Conservation (phyloP, 345 rosid species). For the Eucalyptus sp. region DNA sequence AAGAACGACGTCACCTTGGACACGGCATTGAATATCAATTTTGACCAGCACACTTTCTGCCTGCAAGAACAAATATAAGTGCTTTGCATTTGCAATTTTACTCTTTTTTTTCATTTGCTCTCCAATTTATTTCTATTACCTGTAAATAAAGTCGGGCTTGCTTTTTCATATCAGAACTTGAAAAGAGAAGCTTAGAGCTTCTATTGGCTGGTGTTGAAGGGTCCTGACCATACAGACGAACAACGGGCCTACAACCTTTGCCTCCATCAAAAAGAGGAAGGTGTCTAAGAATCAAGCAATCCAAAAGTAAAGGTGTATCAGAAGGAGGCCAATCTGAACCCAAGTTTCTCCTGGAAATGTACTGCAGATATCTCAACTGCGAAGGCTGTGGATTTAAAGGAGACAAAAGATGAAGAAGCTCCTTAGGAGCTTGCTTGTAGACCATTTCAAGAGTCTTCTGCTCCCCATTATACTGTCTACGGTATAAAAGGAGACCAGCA, state of each 20-base stretch:
- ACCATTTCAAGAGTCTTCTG: slow-evolving; percentile 98
- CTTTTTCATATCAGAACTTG: slow-evolving; percentile 55
- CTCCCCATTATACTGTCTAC: slow-evolving; percentile 85
- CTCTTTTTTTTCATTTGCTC: background rate
- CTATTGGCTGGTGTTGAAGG: slow-evolving; percentile 58
- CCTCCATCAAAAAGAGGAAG: slow-evolving; percentile 70
- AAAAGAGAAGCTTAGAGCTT: slow-evolving; percentile 79
- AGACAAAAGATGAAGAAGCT: slow-evolving; percentile 72
- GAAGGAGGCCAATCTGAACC: slow-evolving; percentile 96
- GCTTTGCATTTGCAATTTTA: background rate
- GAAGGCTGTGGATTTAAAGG: slow-evolving; percentile 91
- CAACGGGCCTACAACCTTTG: slow-evolving; percentile 76
- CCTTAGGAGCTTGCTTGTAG: slow-evolving; percentile 95
- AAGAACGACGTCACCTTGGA: slow-evolving; percentile 93
- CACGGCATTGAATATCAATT: slow-evolving; percentile 66
- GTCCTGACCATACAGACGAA: slow-evolving; percentile 87
- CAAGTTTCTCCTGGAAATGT: slow-evolving; percentile 83
- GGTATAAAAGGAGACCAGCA: slow-evolving; percentile 77
- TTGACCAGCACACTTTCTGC: slow-evolving; percentile 74
- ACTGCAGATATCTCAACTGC: slow-evolving; percentile 93
- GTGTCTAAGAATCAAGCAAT: slow-evolving; percentile 74
- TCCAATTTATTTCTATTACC: slow-evolving; percentile 26
- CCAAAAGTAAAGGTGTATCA: slow-evolving; percentile 77
- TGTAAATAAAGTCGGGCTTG: slow-evolving; percentile 48
- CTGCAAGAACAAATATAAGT: slow-evolving; percentile 33